Conservation (phyloP, 805 yeast genomes). For the Suhomyces emberorum region DNA sequence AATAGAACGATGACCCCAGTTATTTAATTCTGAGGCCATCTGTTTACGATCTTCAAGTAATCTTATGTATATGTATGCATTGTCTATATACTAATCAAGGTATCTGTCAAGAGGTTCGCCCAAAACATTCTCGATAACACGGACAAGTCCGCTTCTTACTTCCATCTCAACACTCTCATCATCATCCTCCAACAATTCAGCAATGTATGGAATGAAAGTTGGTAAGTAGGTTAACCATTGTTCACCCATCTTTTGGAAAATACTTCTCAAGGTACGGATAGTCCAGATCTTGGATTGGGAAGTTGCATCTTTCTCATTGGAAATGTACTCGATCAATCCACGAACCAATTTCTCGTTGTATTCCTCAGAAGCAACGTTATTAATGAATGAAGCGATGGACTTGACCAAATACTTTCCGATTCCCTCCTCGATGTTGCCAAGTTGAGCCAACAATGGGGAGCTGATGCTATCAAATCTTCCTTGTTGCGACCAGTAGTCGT, state of each 20-base stretch:
- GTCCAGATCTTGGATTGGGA: conserved; percentile 82
- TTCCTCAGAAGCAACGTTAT: conserved; percentile 62
- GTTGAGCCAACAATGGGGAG: conserved; percentile 60
- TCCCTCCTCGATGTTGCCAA: conserved; percentile 62
- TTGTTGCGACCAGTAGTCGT: conserved; percentile 91
- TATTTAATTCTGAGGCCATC: too few relatives aligned
- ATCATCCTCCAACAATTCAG: conserved; percentile 93
- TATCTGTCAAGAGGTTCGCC: conserved; percentile 94
- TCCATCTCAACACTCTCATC: conserved; percentile 90
- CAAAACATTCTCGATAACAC: conserved; percentile 84
- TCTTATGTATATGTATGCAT: too few relatives aligned
- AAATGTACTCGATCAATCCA: conserved; percentile 33
- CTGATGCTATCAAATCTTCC: conserved; percentile 76
- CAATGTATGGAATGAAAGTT: conserved; percentile 91
- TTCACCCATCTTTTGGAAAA: conserved; percentile 91
- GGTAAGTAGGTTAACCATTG: conserved; percentile 90
- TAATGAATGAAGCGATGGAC: conserved; percentile 71
- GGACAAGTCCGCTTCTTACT: conserved; percentile 85
- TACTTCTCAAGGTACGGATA: conserved; percentile 68
- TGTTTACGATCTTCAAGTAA: too few relatives aligned
- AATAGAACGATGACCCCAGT: too few relatives aligned
- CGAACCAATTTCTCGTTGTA: conserved; percentile 64
- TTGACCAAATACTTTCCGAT: conserved; percentile 81
- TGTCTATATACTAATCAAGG: conserved; percentile 47
- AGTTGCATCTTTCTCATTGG: conserved; percentile 43